Evolutionary conservation across 108 stramenopile genomes (phyloP).

Genomic region (Fragilaria crotonensis): DNA sequence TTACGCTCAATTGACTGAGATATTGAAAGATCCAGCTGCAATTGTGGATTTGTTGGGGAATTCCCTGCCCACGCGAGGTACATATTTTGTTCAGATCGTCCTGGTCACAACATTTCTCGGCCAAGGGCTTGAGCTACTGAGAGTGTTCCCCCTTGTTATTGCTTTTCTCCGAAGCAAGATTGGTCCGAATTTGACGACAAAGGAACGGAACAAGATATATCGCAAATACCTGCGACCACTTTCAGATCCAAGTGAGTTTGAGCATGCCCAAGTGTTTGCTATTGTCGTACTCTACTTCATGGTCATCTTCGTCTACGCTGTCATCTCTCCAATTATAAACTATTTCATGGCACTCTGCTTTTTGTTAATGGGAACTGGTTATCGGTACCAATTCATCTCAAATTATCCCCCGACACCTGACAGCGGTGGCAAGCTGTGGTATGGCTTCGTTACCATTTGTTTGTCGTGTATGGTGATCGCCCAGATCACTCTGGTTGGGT

Average conservation of each 20-base stretch:
- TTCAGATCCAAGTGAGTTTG: slow-evolving; percentile 30
- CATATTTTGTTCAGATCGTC: slow-evolving; percentile 19
- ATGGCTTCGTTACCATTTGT: slow-evolving; percentile 34
- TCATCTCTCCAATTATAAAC: slow-evolving; percentile 39
- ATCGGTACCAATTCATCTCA: slow-evolving; percentile 35
- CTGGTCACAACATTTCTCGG: slow-evolving; percentile 29
- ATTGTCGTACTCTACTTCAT: slow-evolving; percentile 32
- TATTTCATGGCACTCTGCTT: slow-evolving; percentile 32
- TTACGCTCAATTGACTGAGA: slow-evolving; percentile 21
- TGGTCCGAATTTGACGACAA: slow-evolving; percentile 42
- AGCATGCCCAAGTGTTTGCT: slow-evolving; percentile 23
- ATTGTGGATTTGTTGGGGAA: slow-evolving; percentile 38
- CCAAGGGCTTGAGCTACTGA: slow-evolving; percentile 27
- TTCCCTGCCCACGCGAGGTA: slow-evolving; percentile 39
- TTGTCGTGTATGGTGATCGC: slow-evolving; percentile 45
- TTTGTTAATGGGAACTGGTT: slow-evolving; percentile 3
- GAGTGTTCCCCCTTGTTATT: slow-evolving; percentile 19
- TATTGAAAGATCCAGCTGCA: slow-evolving; percentile 18
- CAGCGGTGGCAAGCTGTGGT: slow-evolving; percentile 46
- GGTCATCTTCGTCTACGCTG: slow-evolving; percentile 43
- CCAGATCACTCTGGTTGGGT: slow-evolving; percentile 43
- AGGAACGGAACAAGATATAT: slow-evolving; percentile 35
- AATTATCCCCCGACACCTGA: slow-evolving; percentile 32
- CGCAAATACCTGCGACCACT: slow-evolving; percentile 20
- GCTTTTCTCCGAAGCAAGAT: slow-evolving; percentile 24